These are phyloP conservation scores for Populus deltoides DNA, from an alignment of 345 rosid genomes.

Conservation along the genomic window DNA sequence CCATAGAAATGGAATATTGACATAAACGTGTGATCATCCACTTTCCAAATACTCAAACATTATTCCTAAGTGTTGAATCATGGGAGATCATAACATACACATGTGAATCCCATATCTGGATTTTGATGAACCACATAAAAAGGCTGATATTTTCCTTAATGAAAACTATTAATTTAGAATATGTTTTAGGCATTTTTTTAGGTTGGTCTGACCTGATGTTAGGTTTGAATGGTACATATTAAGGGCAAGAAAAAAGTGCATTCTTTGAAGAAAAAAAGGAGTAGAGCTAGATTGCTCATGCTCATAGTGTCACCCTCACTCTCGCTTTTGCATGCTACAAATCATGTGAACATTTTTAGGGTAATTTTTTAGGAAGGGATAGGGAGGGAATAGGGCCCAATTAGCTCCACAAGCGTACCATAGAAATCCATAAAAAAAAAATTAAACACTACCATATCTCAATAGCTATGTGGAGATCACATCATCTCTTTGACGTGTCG, in stretches of 20 bases:
- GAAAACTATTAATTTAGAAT: too few species aligned
- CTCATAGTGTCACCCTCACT: too few species aligned
- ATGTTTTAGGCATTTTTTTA: too few species aligned
- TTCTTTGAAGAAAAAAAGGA: too few species aligned
- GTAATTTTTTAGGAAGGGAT: background rate
- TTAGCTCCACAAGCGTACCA: constrained; percentile 30
- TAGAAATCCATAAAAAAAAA: background rate
- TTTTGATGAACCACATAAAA: background rate
- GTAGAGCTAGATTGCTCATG: background rate
- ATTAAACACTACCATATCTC: background rate
- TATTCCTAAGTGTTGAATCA: too few species aligned
- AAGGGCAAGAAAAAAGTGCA: constrained; percentile 5
- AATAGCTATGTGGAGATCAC: constrained; percentile 10
- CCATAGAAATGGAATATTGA: too few species aligned
- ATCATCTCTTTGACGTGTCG: constrained; percentile 2
- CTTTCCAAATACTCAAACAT: too few species aligned
- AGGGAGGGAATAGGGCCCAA: background rate
- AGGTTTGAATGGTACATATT: constrained; percentile 28
- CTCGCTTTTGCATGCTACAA: background rate
- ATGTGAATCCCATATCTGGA: background rate
- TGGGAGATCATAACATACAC: too few species aligned
- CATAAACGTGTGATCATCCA: too few species aligned
- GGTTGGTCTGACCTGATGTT: constrained; percentile 22
- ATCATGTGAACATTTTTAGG: background rate
- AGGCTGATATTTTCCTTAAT: background rate